Evolutionary conservation across 306 rosid genomes (phyloP).

Genomic region (Citrullus colocynthis): DNA sequence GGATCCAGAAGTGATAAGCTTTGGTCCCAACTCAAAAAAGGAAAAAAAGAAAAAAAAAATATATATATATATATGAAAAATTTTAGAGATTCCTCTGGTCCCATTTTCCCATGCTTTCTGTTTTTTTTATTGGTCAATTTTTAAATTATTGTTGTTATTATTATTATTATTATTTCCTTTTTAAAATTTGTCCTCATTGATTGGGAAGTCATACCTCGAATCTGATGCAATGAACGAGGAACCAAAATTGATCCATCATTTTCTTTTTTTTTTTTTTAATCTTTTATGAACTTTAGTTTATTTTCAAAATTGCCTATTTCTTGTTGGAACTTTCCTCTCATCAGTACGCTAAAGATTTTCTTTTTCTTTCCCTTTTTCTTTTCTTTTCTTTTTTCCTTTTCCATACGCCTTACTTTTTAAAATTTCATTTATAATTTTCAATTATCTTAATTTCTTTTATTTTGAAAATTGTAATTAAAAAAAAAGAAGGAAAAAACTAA

Average conservation of each 20-base stretch:
- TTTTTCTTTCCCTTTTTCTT: background rate
- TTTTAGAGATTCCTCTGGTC: conserved; percentile 5
- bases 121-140: background rate
- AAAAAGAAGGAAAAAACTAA: too few species aligned
- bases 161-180: background rate
- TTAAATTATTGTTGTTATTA: background rate
- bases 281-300: background rate
- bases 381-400: background rate
- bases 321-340: conserved; percentile 8
- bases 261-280: background rate
- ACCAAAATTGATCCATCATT: background rate
- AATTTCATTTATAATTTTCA: background rate
- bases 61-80: too few species aligned
- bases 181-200: background rate
- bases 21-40: background rate
- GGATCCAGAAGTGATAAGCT: conserved; percentile 8
- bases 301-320: background rate
- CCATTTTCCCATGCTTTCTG: conserved; percentile 4
- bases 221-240: conserved; percentile 12
- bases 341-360: background rate
- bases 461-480: too few species aligned
- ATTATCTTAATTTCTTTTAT: background rate
- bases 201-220: conserved; percentile 12
- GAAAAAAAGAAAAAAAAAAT: background rate
- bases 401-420: background rate